Base-by-base conservation (phyloP, 2,329 filamentous ascomycete species). In the Alternaria dauci region DNA sequence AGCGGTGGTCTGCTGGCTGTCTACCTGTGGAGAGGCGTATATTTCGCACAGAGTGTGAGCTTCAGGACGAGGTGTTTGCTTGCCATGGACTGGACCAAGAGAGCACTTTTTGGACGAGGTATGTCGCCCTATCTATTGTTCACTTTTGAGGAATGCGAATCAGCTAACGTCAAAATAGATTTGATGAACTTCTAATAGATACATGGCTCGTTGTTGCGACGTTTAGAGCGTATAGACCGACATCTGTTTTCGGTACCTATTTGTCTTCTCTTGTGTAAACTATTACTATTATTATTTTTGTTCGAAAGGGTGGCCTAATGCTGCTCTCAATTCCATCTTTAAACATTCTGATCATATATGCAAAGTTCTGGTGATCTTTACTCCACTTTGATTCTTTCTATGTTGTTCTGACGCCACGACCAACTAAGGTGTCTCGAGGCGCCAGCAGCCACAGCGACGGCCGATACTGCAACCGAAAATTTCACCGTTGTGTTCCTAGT, bases 81-180 rank as follows among this genome's bases (percentile, higher is more conserved):
- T 79, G 93, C 93, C 18, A 97, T 99, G 95, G 95, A 99, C 78
- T 99, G 95, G 95, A 89, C 88, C n/a, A 99, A 98, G 87, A 86
- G 96, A 76, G 92, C 93, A 12, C 80, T 99, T 23, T 99, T 99
- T 82, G 95, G 95, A 69, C 87, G 95, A 89, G 95, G 94, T 97
- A 81, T 83, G 89, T 83, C n/a, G 8, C 1, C 26, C 9, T 20
- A 7, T 38, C 9, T 20, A 7, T 38, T 6, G 4, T 14, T 25
- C 7, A 7, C 3, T 1, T 12, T 20, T 11, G 38, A 9, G 9
- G 3, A 18, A 8, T 39, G 9, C 30, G n/a, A 8, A 2, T n/a
- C 14, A 34, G 46, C 63, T 66, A 59, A 66, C 43, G 5, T 30
- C 11, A 2, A 12, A 9, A 36, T 25, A 67, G 67, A 70, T 58